phyloP scores from a whole-genome alignment of 78 protist genomes.

The Dictyostelium brefeldianum region DNA sequence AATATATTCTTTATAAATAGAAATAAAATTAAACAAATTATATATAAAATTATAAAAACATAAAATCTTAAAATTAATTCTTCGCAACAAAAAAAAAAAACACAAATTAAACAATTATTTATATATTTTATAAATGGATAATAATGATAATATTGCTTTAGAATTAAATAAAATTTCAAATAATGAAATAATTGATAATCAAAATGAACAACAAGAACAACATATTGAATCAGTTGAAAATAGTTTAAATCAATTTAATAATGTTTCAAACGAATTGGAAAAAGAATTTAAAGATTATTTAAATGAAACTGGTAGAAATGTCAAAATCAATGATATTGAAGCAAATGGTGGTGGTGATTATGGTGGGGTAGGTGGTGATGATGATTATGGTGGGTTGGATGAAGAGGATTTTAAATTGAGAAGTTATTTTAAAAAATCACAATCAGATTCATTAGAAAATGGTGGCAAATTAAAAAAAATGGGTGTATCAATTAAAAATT shows the following conservation, averaged over 20 bases:
- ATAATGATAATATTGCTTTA: too few relatives aligned
- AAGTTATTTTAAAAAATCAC: constrained; percentile 46
- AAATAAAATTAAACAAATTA: too few relatives aligned
- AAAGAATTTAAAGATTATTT: background rate
- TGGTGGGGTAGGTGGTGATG: background rate
- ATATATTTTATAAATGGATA: too few relatives aligned
- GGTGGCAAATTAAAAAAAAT: constrained; percentile 44
- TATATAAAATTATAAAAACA: too few relatives aligned
- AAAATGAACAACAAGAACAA: background rate
- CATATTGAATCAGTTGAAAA: constrained; percentile 17
- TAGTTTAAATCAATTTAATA: background rate
- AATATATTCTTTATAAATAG: too few relatives aligned
- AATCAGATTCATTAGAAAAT: background rate
- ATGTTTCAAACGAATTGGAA: constrained; percentile 30
- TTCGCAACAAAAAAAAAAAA: too few relatives aligned
- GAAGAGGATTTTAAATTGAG: constrained; percentile 41
- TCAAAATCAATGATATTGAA: background rate
- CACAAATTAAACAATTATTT: too few relatives aligned
- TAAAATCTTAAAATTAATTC: too few relatives aligned
- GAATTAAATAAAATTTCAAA: too few relatives aligned
- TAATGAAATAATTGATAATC: too few relatives aligned
- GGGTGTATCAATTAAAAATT: constrained; percentile 29
- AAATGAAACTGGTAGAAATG: background rate
- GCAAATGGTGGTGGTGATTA: background rate
- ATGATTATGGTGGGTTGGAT: background rate